Conservation (phyloP, 495 filamentous ascomycete genomes). For the Penicillium coprophilum region DNA sequence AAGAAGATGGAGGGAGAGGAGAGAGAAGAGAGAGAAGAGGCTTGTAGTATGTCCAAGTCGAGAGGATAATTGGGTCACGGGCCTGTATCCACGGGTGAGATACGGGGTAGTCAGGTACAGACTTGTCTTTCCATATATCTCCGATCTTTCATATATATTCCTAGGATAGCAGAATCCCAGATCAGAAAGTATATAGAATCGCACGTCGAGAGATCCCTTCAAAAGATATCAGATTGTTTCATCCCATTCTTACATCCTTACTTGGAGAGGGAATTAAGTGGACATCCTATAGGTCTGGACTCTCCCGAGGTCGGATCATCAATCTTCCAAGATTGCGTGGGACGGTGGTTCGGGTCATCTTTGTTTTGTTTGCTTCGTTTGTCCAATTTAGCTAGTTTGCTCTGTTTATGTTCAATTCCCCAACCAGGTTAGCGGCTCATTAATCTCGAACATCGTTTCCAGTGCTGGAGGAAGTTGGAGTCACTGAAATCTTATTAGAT, state of each 20-base stretch:
- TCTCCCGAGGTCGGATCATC: constrained; percentile 6
- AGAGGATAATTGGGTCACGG: constrained; percentile 14
- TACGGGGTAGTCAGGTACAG: constrained; percentile 14
- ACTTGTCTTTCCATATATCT: background rate
- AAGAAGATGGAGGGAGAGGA: background rate
- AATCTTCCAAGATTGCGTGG: constrained; percentile 7
- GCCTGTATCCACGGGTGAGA: constrained; percentile 9
- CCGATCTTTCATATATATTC: background rate
- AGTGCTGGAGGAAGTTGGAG: too few relatives aligned
- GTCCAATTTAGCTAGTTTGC: background rate
- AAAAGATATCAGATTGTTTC: constrained; percentile 4
- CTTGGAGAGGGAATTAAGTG: constrained; percentile 6
- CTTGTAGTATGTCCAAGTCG: background rate
- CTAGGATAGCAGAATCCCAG: too few relatives aligned
- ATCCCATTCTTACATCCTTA: constrained; percentile 15
- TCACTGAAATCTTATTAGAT: constrained; percentile 4
- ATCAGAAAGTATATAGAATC: too few relatives aligned
- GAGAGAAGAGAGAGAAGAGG: background rate
- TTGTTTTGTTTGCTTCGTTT: background rate
- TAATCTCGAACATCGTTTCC: constrained; percentile 1
- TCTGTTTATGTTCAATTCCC: background rate
- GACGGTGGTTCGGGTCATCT: background rate
- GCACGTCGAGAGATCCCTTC: too few relatives aligned
- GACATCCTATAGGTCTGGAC: constrained; percentile 8
- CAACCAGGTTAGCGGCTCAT: background rate